Conservation (phyloP, 148 eudicot genomes). For the Polygonum aviculare region DNA sequence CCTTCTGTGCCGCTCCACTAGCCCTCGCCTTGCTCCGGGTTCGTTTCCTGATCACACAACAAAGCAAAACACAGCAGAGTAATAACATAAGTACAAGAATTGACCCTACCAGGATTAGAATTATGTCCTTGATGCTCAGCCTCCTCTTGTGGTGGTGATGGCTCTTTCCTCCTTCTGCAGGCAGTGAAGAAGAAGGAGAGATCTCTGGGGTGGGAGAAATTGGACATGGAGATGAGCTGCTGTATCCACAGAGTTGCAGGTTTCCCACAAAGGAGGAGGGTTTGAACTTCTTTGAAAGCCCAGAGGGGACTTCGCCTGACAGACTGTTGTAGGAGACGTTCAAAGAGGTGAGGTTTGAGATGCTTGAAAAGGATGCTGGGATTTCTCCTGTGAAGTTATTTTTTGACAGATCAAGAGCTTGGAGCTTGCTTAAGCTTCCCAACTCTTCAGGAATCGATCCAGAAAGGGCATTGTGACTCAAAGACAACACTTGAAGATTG, state of each 20-base stretch:
- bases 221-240: slow-evolving; percentile 44
- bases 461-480: slow-evolving; percentile 65
- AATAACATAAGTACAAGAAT: slow-evolving; percentile 44
- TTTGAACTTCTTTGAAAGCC: slow-evolving; percentile 33
- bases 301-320: slow-evolving; percentile 43
- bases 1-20: slow-evolving; percentile 11
- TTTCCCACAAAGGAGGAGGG: slow-evolving; percentile 50
- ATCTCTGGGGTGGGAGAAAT: slow-evolving; percentile 32
- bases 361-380: slow-evolving; percentile 24
- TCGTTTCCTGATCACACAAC: slow-evolving; percentile 59
- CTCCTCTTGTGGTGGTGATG: slow-evolving; percentile 17
- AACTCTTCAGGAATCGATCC: slow-evolving; percentile 65
- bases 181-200: slow-evolving; percentile 20
- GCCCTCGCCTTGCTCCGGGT: slow-evolving; percentile 20
- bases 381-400: slow-evolving; percentile 32
- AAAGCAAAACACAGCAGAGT: slow-evolving; percentile 50
- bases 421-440: slow-evolving; percentile 33
- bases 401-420: slow-evolving; percentile 56
- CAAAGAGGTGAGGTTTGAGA: slow-evolving; percentile 38
- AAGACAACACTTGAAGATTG: slow-evolving; percentile 63
- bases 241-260: slow-evolving; percentile 59
- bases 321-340: slow-evolving; percentile 59
- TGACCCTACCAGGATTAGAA: slow-evolving; percentile 54
- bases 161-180: slow-evolving; percentile 5
- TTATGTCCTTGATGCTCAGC: slow-evolving; percentile 49